Evolutionary conservation across 345 rosid genomes (phyloP).

Genomic region (Abelmoschus esculentus): DNA sequence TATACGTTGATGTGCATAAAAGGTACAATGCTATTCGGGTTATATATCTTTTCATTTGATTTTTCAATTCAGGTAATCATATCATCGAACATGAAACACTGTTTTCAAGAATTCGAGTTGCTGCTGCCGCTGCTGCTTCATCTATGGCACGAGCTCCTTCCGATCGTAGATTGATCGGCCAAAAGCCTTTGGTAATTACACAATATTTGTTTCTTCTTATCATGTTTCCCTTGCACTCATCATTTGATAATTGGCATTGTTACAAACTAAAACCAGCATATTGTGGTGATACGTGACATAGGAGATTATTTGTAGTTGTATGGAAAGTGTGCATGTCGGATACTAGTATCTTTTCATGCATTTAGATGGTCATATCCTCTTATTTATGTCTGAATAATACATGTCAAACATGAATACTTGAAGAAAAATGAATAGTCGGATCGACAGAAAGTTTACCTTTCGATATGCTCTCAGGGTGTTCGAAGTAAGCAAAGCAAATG

Average conservation of each 20-base stretch:
- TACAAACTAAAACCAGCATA: background rate
- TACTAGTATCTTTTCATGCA: too few relatives aligned
- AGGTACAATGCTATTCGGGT: conserved; percentile 30
- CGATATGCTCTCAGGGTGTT: conserved; percentile 21
- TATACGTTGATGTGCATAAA: conserved; percentile 67
- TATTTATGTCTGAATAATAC: background rate
- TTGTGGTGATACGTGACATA: too few relatives aligned
- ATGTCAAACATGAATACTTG: background rate
- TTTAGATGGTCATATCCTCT: background rate
- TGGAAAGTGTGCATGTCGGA: background rate
- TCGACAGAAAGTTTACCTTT: background rate
- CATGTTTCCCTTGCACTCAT: background rate
- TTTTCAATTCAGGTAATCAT: background rate
- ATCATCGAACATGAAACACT: background rate
- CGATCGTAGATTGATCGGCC: conserved; percentile 25
- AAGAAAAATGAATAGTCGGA: background rate
- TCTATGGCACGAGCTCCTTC: conserved; percentile 40
- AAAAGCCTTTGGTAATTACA: conserved; percentile 32
- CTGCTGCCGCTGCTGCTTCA: conserved; percentile 47
- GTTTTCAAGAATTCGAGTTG: conserved; percentile 51
- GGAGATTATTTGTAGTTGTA: too few relatives aligned
- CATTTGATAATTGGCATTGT: background rate
- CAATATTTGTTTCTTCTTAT: background rate
- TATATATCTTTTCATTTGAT: background rate
- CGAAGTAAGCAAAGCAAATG: conserved; percentile 26